Conservation (phyloP, 805 yeast genomes). For the Starmerella etchellsii region DNA sequence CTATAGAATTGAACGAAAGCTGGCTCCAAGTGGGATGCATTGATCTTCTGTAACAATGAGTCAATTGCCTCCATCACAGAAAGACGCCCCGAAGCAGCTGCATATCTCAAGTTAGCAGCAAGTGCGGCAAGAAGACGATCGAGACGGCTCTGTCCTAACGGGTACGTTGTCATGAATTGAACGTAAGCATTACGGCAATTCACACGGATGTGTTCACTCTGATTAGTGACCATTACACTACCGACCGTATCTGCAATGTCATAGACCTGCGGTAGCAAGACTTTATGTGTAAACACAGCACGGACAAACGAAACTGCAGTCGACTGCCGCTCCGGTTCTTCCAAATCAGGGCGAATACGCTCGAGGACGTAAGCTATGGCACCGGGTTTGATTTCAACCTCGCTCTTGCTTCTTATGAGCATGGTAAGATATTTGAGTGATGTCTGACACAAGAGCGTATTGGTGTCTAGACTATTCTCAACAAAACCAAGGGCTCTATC, state of each 20-base stretch:
- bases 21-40: conserved; percentile 32
- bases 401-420: conserved; percentile 55
- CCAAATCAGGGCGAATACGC: conserved; percentile 70
- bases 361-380: conserved; percentile 63
- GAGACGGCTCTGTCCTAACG: conserved; percentile 75
- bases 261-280: conserved; percentile 76
- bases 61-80: conserved; percentile 83
- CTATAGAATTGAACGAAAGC: conserved; percentile 64
- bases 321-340: conserved; percentile 80
- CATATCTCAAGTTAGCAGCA: conserved; percentile 69
- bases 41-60: conserved; percentile 51
- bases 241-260: conserved; percentile 75
- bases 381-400: conserved; percentile 50
- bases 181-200: conserved; percentile 71
- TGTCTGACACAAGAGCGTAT: conserved; percentile 66
- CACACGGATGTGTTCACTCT: conserved; percentile 66
- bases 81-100: conserved; percentile 73
- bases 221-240: conserved; percentile 80
- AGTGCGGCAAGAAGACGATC: conserved; percentile 73
- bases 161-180: conserved; percentile 84
- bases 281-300: conserved; percentile 59
- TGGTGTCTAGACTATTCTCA: conserved; percentile 65
- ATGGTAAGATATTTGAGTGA: conserved; percentile 49
- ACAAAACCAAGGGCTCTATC: conserved; percentile 36
- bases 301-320: conserved; percentile 74